Evolutionary conservation across 2,329 filamentous ascomycete genomes (phyloP), one percentile per base, ranked within the genome.

Genomic region (Talaromyces pinophilus): DNA sequence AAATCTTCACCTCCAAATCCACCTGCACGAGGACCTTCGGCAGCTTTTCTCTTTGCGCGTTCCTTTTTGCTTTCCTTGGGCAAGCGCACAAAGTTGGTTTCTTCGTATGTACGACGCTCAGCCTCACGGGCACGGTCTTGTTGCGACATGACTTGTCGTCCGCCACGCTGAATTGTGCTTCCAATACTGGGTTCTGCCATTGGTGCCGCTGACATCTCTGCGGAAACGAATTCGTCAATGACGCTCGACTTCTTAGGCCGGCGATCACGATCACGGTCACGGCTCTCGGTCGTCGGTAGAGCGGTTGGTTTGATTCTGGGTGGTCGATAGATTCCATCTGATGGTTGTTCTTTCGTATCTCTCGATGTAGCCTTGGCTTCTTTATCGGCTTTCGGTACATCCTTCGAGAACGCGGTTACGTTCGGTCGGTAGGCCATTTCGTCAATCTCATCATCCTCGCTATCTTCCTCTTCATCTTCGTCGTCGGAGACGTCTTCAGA

Each of bases 1-100:
- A 93, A 98, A 76, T 98, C 95, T 76, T 98, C 95, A 80, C 98
- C 95, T 62, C 95, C 95, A 68, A 94, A 94, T 80, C 91, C 97
- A 78, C 84, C 88, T 80, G 73, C 81, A 76, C 82, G 79, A 65
- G 73, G 73, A 40, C 78, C 75, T 42, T 65, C 55, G 11, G 78
- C 76, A 44, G 79, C 76, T 19, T 79, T 77, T 76, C 86, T 88
- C 82, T 91, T 90, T 59, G 87, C 85, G 67, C 83, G 82, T 5
- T 97, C 93, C 81, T 96, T 97, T 85, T 97, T 98, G 80, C 88
- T 91, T 78, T 91, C 87, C 73, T 88, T 90, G 13, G 94, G 93
- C 72, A 99, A 82, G 71, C 95, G 91, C 17, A 92, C 88, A 74
- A 97, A 94, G 81, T 99, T 96, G 71, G 84, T 86, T 81, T 99